These are phyloP conservation scores for Fusarium sp. DNA, from an alignment of 2,329 filamentous ascomycete species.

Conservation along the genomic window DNA sequence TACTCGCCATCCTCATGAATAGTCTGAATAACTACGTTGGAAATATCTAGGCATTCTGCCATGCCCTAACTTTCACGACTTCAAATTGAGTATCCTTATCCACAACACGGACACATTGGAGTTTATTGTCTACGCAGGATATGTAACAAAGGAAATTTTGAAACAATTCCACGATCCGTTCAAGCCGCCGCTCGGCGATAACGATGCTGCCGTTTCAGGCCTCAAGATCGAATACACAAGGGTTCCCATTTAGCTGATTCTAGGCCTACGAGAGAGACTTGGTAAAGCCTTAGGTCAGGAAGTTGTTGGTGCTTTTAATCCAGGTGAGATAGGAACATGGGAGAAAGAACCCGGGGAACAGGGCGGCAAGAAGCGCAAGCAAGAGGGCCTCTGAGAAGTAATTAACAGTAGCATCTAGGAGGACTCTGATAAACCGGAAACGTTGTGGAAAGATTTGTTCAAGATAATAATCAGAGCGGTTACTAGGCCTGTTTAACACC, in stretches of 20 bases:
- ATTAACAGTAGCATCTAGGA: conserved; percentile 55
- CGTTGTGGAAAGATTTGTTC: no score
- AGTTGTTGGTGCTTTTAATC: conserved; percentile 56
- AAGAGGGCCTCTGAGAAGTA: conserved; percentile 50
- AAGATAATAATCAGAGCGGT: no score
- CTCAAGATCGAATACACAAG: conserved; percentile 59
- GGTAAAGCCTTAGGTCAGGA: conserved; percentile 63
- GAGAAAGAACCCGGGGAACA: conserved; percentile 51
- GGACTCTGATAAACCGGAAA: conserved; percentile 46
- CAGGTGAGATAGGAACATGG: conserved; percentile 57
- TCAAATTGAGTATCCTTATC: conserved; percentile 61
- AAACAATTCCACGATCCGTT: conserved; percentile 60
- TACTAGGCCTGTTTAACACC: no score
- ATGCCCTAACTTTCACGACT: conserved; percentile 54
- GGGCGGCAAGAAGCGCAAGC: conserved; percentile 46
- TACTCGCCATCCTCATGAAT: no score
- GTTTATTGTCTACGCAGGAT: conserved; percentile 63
- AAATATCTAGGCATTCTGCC: conserved; percentile 20
- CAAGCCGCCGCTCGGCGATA: conserved; percentile 47
- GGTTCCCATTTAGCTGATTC: conserved; percentile 63
- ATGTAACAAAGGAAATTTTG: conserved; percentile 59
- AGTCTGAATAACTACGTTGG: no score
- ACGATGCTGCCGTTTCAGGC: conserved; percentile 44
- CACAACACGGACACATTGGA: conserved; percentile 59
- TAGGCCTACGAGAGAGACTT: conserved; percentile 64